Conservation (phyloP, 176 grass and related monocot species). For the Zea luxurians region DNA sequence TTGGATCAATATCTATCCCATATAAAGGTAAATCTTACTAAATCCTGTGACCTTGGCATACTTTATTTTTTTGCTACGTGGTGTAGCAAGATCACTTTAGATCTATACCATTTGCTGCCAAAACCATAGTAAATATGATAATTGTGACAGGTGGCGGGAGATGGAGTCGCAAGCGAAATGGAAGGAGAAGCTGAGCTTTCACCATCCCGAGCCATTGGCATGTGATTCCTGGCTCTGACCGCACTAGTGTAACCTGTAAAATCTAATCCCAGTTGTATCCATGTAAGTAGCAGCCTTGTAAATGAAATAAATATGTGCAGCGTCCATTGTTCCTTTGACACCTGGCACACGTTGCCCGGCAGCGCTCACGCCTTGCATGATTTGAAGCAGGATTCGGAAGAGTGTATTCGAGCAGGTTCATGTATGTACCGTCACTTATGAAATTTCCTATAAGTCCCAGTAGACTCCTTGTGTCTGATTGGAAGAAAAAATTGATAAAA, state of each 20-base stretch:
- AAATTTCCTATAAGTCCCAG: not conserved
- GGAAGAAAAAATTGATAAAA: no score
- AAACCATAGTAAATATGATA: conserved; percentile 25
- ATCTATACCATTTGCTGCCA: not conserved
- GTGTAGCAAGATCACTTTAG: not conserved
- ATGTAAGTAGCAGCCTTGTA: conserved; percentile 67
- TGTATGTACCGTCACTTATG: not conserved
- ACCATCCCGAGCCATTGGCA: conserved; percentile 63
- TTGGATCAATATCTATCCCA: conserved; percentile 69
- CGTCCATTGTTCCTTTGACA: conserved; percentile 37
- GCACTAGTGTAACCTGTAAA: conserved; percentile 57
- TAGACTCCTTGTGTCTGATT: no score
- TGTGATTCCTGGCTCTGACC: conserved; percentile 65
- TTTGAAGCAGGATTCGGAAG: conserved; percentile 33
- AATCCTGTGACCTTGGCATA: conserved; percentile 6
- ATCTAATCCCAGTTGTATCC: conserved; percentile 52
- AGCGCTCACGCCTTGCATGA: not conserved
- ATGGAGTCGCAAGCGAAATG: conserved; percentile 55
- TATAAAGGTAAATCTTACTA: conserved; percentile 44
- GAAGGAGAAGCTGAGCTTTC: conserved; percentile 82
- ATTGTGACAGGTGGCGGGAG: conserved; percentile 45
- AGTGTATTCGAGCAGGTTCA: conserved; percentile 23
- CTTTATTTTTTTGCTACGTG: not conserved
- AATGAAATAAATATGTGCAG: conserved; percentile 39
- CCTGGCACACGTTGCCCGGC: not conserved